phyloP scores from a whole-genome alignment of 306 rosid species.

The Acmispon strigosus region DNA sequence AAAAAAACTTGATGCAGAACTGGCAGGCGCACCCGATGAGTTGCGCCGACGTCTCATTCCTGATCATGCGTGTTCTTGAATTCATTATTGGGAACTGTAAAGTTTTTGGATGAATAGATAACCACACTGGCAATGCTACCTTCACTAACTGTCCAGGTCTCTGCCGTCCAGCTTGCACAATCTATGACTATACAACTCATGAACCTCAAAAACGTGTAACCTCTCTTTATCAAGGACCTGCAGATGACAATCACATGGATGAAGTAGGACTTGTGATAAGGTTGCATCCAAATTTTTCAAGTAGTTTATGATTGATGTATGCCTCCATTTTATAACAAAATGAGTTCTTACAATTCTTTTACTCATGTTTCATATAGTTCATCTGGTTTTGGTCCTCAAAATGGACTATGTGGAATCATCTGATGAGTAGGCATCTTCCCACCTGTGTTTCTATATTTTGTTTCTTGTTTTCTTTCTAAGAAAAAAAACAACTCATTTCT shows the following conservation, averaged over 20 bases:
- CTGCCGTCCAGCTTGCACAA: conserved; percentile 26
- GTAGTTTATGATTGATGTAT: conserved; percentile 30
- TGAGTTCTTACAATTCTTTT: conserved; percentile 27
- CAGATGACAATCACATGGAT: conserved; percentile 29
- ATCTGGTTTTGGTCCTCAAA: conserved; percentile 5
- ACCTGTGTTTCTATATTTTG: background rate
- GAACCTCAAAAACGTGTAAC: conserved; percentile 25
- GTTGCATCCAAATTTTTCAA: conserved; percentile 18
- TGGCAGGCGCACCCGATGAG: conserved; percentile 68
- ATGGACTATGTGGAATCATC: conserved; percentile 22
- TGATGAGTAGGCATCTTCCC: conserved; percentile 29
- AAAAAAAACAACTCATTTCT: background rate
- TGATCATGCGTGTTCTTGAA: conserved; percentile 55
- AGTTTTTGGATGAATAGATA: conserved; percentile 44
- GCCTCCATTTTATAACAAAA: conserved; percentile 22
- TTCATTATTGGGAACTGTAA: conserved; percentile 12
- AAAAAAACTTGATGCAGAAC: conserved; percentile 41
- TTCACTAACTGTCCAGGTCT: conserved; percentile 21
- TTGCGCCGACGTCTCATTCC: conserved; percentile 87
- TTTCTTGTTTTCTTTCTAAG: background rate
- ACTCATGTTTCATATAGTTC: conserved; percentile 35
- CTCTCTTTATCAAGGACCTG: conserved; percentile 20
- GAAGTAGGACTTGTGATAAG: conserved; percentile 30
- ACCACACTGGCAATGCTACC: conserved; percentile 35
- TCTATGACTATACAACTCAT: conserved; percentile 15